Evolutionary conservation across 1,139 yeast genomes (phyloP).

Genomic region (Debaryomycetaceae sp.): DNA sequence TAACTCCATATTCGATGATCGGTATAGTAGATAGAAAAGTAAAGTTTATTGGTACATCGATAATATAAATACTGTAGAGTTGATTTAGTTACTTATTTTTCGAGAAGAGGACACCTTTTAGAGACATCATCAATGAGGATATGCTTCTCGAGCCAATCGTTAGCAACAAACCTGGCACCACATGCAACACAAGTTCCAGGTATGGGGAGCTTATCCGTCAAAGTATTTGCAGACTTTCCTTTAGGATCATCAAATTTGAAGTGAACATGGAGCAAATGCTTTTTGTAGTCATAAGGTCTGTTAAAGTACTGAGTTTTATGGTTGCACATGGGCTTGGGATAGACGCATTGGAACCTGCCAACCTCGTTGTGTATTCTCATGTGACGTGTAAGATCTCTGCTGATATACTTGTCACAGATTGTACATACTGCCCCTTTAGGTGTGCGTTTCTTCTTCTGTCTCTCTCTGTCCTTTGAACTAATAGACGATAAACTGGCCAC

Average conservation of each 20-base stretch:
- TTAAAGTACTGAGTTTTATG: conserved; percentile 46
- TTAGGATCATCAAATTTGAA: conserved; percentile 44
- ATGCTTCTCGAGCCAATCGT: conserved; percentile 42
- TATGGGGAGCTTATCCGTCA: conserved; percentile 43
- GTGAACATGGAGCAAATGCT: conserved; percentile 44
- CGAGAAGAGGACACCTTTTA: conserved; percentile 22
- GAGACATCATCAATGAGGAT: conserved; percentile 26
- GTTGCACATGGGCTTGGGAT: conserved; percentile 39
- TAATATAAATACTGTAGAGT: neutral
- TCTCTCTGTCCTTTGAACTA: conserved; percentile 10
- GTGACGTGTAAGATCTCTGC: conserved; percentile 44
- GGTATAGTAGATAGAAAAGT: no score
- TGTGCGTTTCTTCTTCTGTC: conserved; percentile 26
- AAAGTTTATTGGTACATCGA: neutral
- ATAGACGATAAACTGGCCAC: conserved; percentile 13
- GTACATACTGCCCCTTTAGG: conserved; percentile 41
- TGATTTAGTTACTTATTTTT: conserved; percentile 8
- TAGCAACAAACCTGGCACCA: conserved; percentile 30
- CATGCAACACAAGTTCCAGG: conserved; percentile 41
- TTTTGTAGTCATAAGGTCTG: conserved; percentile 49
- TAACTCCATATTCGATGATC: no score
- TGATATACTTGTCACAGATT: conserved; percentile 41
- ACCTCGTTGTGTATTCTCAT: conserved; percentile 46
- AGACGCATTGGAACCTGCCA: conserved; percentile 47
- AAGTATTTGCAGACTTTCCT: conserved; percentile 40